phyloP scores from a whole-genome alignment of 306 rosid genomes.

The Purshia tridentata region DNA sequence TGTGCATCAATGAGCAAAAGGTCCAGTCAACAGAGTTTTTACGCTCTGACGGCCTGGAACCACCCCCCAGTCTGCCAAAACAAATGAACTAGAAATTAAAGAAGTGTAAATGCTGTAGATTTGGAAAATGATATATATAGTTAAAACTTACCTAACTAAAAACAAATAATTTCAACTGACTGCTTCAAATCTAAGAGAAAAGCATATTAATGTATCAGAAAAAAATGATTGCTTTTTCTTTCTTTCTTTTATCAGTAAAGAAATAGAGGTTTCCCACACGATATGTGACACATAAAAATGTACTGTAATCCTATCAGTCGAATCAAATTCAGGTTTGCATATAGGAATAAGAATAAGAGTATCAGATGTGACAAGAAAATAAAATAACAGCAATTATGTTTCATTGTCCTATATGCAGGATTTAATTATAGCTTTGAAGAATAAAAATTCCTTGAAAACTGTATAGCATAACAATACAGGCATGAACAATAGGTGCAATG shows the following conservation, averaged over 20 bases:
- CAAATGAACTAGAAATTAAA: constrained; percentile 5
- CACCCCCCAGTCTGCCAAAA: constrained; percentile 54
- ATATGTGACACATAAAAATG: background rate
- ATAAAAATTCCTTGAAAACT: background rate
- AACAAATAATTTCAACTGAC: background rate
- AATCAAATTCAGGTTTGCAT: background rate
- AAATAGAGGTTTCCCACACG: background rate
- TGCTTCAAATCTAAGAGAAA: background rate
- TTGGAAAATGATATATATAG: background rate
- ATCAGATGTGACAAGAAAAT: background rate
- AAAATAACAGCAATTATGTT: background rate
- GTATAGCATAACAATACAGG: background rate
- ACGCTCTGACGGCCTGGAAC: constrained; percentile 42
- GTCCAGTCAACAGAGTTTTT: constrained; percentile 52
- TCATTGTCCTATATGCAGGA: background rate
- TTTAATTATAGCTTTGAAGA: background rate
- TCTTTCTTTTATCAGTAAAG: constrained; percentile 1
- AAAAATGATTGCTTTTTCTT: background rate
- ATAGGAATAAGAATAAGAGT: background rate
- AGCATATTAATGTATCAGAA: background rate
- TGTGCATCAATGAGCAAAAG: constrained; percentile 37
- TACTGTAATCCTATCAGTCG: background rate
- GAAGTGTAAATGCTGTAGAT: background rate
- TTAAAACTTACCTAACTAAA: background rate
- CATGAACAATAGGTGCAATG: background rate